These are phyloP conservation scores for Mucor lusitanicus DNA, from an alignment of 371 early-diverging fungal genomes.

Conservation along the genomic window DNA sequence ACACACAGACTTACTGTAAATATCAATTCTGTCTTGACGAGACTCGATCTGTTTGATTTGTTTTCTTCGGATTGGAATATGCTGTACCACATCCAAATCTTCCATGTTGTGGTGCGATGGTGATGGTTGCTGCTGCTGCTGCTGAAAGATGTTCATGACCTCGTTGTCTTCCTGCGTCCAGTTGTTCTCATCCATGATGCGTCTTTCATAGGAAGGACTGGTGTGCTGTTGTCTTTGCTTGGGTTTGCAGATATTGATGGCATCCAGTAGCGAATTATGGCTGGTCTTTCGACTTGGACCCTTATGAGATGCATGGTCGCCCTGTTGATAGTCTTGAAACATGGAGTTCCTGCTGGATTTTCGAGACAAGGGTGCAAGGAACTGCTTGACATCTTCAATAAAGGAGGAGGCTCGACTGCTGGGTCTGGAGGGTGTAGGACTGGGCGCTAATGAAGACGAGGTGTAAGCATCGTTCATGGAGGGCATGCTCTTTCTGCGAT, in stretches of 20 bases:
- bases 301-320: neutral
- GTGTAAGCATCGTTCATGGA: conserved; percentile 6
- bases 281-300: conserved; percentile 15
- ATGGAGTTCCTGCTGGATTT: conserved; percentile 27
- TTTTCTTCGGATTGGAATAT: conserved; percentile 23
- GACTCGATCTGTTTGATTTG: conserved; percentile 24
- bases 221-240: conserved; percentile 1
- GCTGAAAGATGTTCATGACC: conserved; percentile 4
- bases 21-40: conserved; percentile 18
- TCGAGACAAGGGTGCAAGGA: conserved; percentile 21
- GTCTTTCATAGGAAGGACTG: conserved; percentile 17
- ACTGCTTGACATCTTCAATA: conserved; percentile 30
- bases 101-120: neutral
- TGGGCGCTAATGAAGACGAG: neutral
- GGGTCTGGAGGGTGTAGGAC: conserved; percentile 13
- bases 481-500: conserved; percentile 27
- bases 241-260: conserved; percentile 21
- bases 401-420: conserved; percentile 29
- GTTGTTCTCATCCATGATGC: neutral
- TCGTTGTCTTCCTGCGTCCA: conserved; percentile 8
- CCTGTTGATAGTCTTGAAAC: conserved; percentile 13
- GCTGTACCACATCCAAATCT: neutral
- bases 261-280: conserved; percentile 22
- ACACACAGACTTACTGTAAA: conserved; percentile 16
- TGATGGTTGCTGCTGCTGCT: neutral